phyloP scores from a whole-genome alignment of 2,329 filamentous ascomycete genomes.

The Talaromyces sp. region DNA sequence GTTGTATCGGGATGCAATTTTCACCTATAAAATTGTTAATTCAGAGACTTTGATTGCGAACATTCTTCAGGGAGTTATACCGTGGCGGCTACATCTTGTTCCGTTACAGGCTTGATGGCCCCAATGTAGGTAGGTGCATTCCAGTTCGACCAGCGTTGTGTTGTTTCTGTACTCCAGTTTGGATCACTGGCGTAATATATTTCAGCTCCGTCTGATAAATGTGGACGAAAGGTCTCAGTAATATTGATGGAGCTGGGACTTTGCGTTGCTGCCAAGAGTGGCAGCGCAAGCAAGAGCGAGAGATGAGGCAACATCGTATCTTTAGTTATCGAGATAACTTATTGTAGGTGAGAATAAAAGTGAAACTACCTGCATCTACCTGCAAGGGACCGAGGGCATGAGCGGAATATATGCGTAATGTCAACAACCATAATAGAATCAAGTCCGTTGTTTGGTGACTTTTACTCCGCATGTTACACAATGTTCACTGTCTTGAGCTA shows the following conservation, averaged over 20 bases:
- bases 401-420: neutral
- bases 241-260: neutral
- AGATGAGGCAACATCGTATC: neutral
- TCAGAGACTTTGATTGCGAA: neutral
- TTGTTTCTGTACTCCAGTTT: slow-evolving; percentile 3
- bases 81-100: slow-evolving; percentile 4
- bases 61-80: neutral
- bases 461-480: neutral
- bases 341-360: neutral
- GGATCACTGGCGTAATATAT: neutral
- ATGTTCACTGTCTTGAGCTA: neutral
- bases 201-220: slow-evolving; percentile 3
- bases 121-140: slow-evolving; percentile 7
- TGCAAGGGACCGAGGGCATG: too few relatives aligned
- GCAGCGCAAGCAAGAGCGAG: neutral
- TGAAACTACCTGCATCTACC: neutral
- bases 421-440: neutral
- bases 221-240: neutral
- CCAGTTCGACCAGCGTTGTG: slow-evolving; percentile 6
- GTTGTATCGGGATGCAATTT: slow-evolving; percentile 7
- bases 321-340: neutral
- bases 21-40: neutral
- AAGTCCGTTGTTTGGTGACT: neutral
- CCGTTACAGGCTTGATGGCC: slow-evolving; percentile 8
- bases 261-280: neutral